Evolutionary conservation across 345 rosid species (phyloP), one percentile per base, ranked within the genome.

Genomic region (Populus simonii): DNA sequence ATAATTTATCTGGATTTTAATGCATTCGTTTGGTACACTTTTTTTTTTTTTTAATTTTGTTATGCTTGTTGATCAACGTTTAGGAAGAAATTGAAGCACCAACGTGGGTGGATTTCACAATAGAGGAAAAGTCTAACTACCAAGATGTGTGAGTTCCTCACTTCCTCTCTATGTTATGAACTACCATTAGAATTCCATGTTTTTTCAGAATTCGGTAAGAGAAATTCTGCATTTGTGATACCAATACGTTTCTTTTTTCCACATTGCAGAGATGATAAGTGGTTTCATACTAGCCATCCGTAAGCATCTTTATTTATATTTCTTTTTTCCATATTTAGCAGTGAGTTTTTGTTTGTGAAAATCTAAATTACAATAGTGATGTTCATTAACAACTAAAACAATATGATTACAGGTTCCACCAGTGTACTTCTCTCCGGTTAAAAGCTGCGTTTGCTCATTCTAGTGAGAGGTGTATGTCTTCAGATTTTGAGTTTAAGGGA

Each of bases 261-360:
- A 13, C 13, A 38, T 76, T 83, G 82, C 89, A 91, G 94, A 3
- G 81, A 86, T 80, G 91, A 85, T 25, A 78, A 76, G 61, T 89
- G 92, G 92, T 91, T 91, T 80, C 69, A 62, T 57, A 74, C 68
- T 77, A 80, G 76, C 72, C 92, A 91, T 80, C 66, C 2, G 94
- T 91, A 87, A 83, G 94, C 70, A 41, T 83, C 67, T 47, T 62
- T 53, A 23, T 63, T 77, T 25, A 25, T 67, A 61, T 75, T 41
- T 20, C 51, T 10, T 22, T 27, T 43, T 69, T 12, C 23, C 62
- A 2, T 22, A 15, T 1, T 67, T 41, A 53, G 62, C 70, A 1
- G 47, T 23, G 25, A 53, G 5, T 67, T 69, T 70, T 65, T 45
- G 43, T 57, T 65, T 20, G 16, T 77, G 25, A 15, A 57, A 72